Conservation (phyloP, 306 rosid genomes). For the Mimosa pudica region DNA sequence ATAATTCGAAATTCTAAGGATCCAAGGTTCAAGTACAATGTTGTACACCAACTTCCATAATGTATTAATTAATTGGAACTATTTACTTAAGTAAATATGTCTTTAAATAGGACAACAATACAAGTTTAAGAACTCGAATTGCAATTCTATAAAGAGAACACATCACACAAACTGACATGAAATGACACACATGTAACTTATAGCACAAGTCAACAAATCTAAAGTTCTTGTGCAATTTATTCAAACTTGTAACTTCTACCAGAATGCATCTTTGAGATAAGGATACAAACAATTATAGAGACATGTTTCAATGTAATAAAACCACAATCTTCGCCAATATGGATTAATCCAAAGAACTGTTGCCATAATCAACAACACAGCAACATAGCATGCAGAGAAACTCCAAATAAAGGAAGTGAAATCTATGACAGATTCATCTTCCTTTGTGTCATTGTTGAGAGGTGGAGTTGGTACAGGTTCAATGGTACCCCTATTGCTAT, state of each 20-base stretch:
- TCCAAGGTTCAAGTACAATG: neutral
- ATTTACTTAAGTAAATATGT: too few species aligned
- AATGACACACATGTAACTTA: neutral
- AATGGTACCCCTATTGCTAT: neutral
- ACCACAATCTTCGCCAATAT: neutral
- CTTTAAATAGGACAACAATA: neutral
- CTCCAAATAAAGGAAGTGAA: neutral
- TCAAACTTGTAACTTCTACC: neutral
- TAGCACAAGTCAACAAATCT: neutral
- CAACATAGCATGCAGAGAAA: neutral
- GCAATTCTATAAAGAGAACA: neutral
- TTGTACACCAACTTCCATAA: constrained; percentile 14
- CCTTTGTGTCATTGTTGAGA: neutral
- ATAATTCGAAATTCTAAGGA: constrained; percentile 25
- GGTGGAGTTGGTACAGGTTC: neutral
- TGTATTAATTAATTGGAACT: neutral
- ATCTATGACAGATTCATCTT: neutral
- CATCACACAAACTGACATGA: neutral
- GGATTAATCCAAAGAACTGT: constrained; percentile 23
- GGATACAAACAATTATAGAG: neutral
- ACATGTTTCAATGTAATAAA: neutral
- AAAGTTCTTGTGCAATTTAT: neutral
- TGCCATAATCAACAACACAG: neutral
- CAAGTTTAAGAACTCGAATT: neutral
- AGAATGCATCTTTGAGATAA: neutral